Conservation (phyloP, 2,329 filamentous ascomycete species). For the Mycogone perniciosa region DNA sequence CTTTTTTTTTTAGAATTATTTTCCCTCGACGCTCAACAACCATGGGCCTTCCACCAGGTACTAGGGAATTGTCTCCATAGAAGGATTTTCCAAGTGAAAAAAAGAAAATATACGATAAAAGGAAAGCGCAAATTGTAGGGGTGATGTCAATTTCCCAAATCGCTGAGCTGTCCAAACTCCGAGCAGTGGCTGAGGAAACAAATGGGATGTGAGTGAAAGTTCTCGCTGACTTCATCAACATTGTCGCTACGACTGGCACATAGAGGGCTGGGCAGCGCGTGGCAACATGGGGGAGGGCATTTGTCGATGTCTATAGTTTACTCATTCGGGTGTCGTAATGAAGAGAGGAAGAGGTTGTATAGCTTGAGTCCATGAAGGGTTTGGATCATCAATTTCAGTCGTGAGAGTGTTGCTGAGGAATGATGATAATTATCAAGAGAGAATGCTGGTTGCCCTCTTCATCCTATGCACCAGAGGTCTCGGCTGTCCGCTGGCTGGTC, state of each 20-base stretch:
- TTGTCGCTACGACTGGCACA: neutral
- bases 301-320: neutral
- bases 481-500: conserved; percentile 17
- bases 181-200: neutral
- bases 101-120: neutral
- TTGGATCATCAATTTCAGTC: neutral
- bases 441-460: neutral
- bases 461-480: conserved; percentile 14
- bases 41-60: no score
- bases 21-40: neutral
- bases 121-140: neutral
- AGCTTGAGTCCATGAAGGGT: conserved; percentile 8
- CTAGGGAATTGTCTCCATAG: no score
- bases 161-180: neutral
- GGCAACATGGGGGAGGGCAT: neutral
- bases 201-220: neutral
- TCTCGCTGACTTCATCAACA: neutral
- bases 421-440: neutral
- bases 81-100: neutral
- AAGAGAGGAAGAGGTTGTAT: conserved; percentile 8
- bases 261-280: no score
- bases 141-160: neutral
- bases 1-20: neutral
- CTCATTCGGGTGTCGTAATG: neutral
- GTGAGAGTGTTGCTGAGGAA: conserved; percentile 8